These are phyloP conservation scores for Fomitopsis pulvina DNA, from an alignment of 768 basidiomycete species.

Conservation along the genomic window DNA sequence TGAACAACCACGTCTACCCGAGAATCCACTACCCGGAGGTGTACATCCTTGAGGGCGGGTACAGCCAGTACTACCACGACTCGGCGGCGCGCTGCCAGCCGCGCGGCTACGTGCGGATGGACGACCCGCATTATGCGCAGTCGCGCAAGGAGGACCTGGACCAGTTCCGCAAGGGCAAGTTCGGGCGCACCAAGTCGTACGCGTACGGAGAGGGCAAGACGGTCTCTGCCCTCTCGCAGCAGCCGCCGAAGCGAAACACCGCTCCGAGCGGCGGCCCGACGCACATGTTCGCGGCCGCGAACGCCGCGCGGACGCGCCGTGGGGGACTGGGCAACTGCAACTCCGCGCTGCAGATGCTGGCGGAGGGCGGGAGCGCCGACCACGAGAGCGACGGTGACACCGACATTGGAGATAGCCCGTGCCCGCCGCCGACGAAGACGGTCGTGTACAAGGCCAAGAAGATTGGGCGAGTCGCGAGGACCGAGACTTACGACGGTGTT, in stretches of 20 bases:
- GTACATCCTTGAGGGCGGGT: constrained; percentile 95
- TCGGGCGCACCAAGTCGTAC: constrained; percentile 87
- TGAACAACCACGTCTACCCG: constrained; percentile 88
- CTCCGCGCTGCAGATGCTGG: constrained; percentile 49
- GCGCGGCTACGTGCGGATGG: constrained; percentile 85
- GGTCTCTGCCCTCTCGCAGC: constrained; percentile 31
- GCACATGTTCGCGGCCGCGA: constrained; percentile 62
- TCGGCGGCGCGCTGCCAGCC: constrained; percentile 73
- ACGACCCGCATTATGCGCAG: constrained; percentile 77
- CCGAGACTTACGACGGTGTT: constrained; percentile 65
- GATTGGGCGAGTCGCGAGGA: constrained; percentile 42
- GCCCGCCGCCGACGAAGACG: constrained; percentile 68
- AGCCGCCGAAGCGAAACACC: constrained; percentile 61
- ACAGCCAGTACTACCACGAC: constrained; percentile 77
- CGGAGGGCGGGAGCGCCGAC: constrained; percentile 58
- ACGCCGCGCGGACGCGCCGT: constrained; percentile 59
- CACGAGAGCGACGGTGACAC: constrained; percentile 67
- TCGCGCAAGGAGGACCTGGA: constrained; percentile 84
- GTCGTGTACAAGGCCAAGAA: constrained; percentile 53
- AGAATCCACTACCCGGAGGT: constrained; percentile 94
- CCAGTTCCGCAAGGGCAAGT: constrained; percentile 85
- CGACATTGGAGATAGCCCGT: constrained; percentile 82
- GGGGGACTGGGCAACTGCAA: constrained; percentile 29
- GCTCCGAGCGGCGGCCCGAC: constrained; percentile 40
- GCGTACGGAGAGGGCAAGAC: constrained; percentile 75